Base-by-base conservation (phyloP, 2,329 filamentous ascomycete species). In the Claviceps pusilla region DNA sequence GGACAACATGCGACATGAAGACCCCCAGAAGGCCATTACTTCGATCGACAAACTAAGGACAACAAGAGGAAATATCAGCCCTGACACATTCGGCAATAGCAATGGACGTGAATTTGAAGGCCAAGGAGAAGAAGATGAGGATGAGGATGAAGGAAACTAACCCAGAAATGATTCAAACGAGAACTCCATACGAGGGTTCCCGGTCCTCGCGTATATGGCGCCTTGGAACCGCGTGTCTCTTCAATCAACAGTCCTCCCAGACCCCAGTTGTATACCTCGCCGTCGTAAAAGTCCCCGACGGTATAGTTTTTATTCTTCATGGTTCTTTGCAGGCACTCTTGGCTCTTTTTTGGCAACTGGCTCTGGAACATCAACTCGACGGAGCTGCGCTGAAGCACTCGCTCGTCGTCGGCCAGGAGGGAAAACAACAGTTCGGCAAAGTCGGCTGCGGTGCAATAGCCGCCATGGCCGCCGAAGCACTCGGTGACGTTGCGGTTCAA, bases 361-460 rank as follows among this genome's bases (percentile, higher is more conserved):
- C 76, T 68, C 53, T 64, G 59, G 58, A 78, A 79, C 64, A 80
- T 69, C 47, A 66, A 59, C 1, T 71, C 65, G 0, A 73, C 67
- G 0, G 70, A 75, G 3, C 62, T 62, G 0, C 66, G 64, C 24
- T 63, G 67, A 7, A 81, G 67, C 0, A 80, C 58, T 46, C 68
- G 72, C 3, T 70, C 72, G 52, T 80, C 76, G 48, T 78, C 71
- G n/a, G 19, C 42, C 19, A 45, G n/a, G 7, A 45, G n/a, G 12
- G 42, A 45, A 12, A 45, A 12, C 9, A 45, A 7, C 3, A 45
- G 42, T n/a, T 45, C 9, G n/a, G 42, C n/a, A 11, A 24, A 45
- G 42, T 45, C 42, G n/a, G 42, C n/a, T 9, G 42, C 42, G 42
- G 11, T 24, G 42, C 42, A 45, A n/a, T 10, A 45, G n/a, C n/a